A percentile compares a stretch with the other conserved stretches of the same genome.
phyloP scores from a whole-genome alignment of 768 basidiomycete species.

The Leccinum rimulosum region DNA sequence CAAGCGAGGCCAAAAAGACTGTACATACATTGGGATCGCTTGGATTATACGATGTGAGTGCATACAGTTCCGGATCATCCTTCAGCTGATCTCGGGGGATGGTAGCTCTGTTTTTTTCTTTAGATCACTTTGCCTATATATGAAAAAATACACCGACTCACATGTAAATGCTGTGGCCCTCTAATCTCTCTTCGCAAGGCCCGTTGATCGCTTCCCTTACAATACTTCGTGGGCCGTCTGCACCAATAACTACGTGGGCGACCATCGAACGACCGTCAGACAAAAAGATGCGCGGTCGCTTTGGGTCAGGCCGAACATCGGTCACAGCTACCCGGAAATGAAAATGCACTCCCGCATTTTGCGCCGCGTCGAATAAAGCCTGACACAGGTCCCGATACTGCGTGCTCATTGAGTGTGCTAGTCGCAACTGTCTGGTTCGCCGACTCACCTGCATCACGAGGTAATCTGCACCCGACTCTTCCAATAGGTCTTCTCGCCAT shows the following conservation, averaged over 20 bases:
- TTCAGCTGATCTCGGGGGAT: conserved; percentile 42
- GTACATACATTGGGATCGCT: conserved; percentile 24
- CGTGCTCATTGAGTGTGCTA: conserved; percentile 1
- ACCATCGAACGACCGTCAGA: conserved; percentile 44
- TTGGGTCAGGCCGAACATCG: conserved; percentile 31
- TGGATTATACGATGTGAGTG: conserved; percentile 24
- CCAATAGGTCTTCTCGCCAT: conserved; percentile 48
- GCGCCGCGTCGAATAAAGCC: conserved; percentile 47
- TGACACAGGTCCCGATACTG: conserved; percentile 56
- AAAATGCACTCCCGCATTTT: conserved; percentile 49
- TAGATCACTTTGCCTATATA: background rate
- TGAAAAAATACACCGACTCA: conserved; percentile 24
- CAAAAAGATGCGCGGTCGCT: conserved; percentile 31
- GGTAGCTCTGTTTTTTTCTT: conserved; percentile 39
- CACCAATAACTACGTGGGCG: conserved; percentile 59
- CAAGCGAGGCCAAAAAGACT: background rate
- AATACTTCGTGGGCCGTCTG: conserved; percentile 56
- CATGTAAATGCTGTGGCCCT: conserved; percentile 45
- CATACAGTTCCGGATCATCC: conserved; percentile 43
- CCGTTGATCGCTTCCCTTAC: conserved; percentile 36
- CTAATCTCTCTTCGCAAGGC: conserved; percentile 28
- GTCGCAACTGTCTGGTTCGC: background rate
- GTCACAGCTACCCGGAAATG: conserved; percentile 42
- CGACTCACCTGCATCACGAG: conserved; percentile 46
- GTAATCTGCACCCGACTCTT: conserved; percentile 54